Evolutionary conservation across 345 rosid species (phyloP), one percentile per base, ranked within the genome.

Genomic region (Salix brachista): DNA sequence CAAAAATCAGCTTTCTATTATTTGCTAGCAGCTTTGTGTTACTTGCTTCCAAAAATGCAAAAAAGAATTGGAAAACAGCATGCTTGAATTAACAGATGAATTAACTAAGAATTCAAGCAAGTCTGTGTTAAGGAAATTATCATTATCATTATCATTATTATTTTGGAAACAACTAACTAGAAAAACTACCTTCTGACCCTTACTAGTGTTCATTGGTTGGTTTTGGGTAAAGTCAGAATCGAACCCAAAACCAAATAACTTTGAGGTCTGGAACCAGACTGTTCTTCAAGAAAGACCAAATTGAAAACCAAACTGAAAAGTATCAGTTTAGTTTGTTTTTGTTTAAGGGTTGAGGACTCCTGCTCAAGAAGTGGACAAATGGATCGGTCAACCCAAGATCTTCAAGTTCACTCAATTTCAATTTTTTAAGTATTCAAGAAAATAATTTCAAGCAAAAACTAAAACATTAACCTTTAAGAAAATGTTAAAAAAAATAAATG

Each of bases 291-390:
- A 61, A 54, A 73, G 8, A 61, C 77, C 60, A 39, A 67, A 68
- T 28, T 37, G 37, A 50, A 50, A 36, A 39, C 79, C 65, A 78
- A 76, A 78, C 75, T 23, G 75, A 77, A 71, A 65, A 64, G 12
- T 16, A 62, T n/a, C 73, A 66, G 52, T 73, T 79, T 67, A 44
- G 65, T 18, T 79, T 2, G 74, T 21, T 60, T 79, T 73, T 69
- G 75, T 68, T 13, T 67, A 60, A 34, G 81, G 81, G 73, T 79
- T 68, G 77, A 79, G 42, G 39, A 62, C 48, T 79, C 81, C 77
- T 79, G 81, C 18, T 79, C 81, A 79, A 73, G 73, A 50, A 79
- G 61, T 79, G 78, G 74, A 79, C 80, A 69, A 74, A 74, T 62
- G 78, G 78, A 56, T 58, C 30, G 81, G 77, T 69, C 78, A 79